Base-by-base conservation (phyloP, 371 early-diverging fungal genomes). In the Dichotomocladium elegans region DNA sequence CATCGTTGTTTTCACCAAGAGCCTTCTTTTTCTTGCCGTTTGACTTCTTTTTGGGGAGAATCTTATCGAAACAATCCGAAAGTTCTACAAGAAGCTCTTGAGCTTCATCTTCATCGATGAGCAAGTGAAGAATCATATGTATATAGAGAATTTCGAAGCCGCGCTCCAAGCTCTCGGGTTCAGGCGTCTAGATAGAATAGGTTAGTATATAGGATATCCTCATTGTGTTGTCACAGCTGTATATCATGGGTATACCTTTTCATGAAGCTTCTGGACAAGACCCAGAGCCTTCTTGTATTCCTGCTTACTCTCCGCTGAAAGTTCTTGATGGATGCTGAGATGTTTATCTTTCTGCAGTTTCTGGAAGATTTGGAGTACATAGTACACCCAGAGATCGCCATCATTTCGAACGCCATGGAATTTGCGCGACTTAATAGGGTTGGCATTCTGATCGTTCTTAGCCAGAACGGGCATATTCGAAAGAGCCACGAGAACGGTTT, bases 131-230 rank as follows among this genome's bases (percentile, higher is more conserved):
- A 19, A 86, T 61, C 41, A 87, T 66, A 60, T 88, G 81, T 19
- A 83, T 58, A 52, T 90, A 83, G 42, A 92, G 66, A 30, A 84
- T 65, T 64, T 87, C 88, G 48, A 92, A 86, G 8, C 87, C 85
- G 63, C 80, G 80, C 57, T 71, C 71, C 24, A 87, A 63, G 19
- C 75, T 64, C 10, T 73, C 68, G 41, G 37, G 37, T 17, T 37
- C 37, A 15, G 37, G n/a, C 7, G 37, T 21, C 37, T 37, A 37
- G n/a, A n/a, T n/a, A n/a, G n/a, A n/a, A n/a, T n/a, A n/a, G n/a
- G n/a, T n/a, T n/a, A n/a, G 15, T 12, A 2, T 71, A 43, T 5
- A 59, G 66, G 27, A 65, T 52, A 34, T 68, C 69, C 61, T 72
- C 68, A 43, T 71, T 71, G 2, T 17, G 15, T 15, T 15, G 17